Evolutionary conservation across 106 monocot genomes (phyloP).

Genomic region (Dendrobium nobile): DNA sequence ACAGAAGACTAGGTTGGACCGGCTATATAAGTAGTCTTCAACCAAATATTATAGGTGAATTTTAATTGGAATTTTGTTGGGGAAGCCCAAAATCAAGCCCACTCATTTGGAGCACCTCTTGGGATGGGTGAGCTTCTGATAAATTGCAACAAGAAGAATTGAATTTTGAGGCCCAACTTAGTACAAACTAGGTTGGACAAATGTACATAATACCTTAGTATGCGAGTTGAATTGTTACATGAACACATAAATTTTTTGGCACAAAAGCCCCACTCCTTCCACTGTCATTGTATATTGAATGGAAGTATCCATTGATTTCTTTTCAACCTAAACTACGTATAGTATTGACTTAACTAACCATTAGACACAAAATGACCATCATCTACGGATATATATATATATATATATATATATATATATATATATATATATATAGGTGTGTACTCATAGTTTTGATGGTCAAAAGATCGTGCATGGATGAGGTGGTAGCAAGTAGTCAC

Average conservation of each 20-base stretch:
- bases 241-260: neutral
- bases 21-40: too few relatives aligned
- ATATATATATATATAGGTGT: neutral
- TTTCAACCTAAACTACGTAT: neutral
- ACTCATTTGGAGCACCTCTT: neutral
- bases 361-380: too few relatives aligned
- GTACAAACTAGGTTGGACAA: neutral
- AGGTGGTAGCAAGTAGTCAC: neutral
- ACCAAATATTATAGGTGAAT: too few relatives aligned
- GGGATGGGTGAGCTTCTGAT: neutral
- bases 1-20: too few relatives aligned
- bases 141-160: neutral
- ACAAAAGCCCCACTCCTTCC: too few relatives aligned
- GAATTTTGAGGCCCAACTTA: neutral
- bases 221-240: neutral
- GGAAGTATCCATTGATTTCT: neutral
- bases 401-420: neutral
- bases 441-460: neutral
- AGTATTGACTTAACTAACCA: neutral
- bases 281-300: neutral
- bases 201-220: neutral
- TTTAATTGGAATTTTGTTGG: neutral
- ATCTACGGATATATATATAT: too few relatives aligned
- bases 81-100: neutral
- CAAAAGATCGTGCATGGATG: neutral